Percentiles rank a stretch among this genome's conserved stretches.
These are phyloP conservation scores for Prasinococcaceae sp. DNA, from an alignment of 139 green algal species.

Conservation along the genomic window DNA sequence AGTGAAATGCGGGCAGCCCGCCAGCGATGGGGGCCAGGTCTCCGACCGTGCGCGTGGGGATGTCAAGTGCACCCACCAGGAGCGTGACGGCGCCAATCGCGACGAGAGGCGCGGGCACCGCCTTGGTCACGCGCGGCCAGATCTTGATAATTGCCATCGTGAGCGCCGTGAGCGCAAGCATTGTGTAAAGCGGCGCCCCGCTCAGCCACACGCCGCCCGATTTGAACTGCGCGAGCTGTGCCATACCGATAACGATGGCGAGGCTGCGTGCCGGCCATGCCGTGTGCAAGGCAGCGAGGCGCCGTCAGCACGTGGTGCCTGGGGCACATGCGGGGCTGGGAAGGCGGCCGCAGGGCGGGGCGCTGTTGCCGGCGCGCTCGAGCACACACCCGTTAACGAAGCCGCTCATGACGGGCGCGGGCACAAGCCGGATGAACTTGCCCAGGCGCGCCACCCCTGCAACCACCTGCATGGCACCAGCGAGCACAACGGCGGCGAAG, in stretches of 20 bases:
- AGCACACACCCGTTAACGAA: slow-evolving; percentile 32
- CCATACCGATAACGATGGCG: slow-evolving; percentile 18
- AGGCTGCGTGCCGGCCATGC: no score
- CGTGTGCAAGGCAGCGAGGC: no score
- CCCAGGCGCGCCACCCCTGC: slow-evolving; percentile 14
- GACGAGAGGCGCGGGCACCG: slow-evolving; percentile 12
- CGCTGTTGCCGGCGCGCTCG: no score
- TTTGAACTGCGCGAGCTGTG: slow-evolving; percentile 6
- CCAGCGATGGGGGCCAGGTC: slow-evolving; percentile 11
- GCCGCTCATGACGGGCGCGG: slow-evolving; percentile 17
- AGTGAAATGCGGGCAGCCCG: slow-evolving; percentile 12
- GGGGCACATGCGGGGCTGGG: no score
- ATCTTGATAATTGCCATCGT: slow-evolving; percentile 22
- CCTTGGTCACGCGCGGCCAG: slow-evolving; percentile 12
- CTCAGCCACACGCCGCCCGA: slow-evolving; percentile 1
- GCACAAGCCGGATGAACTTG: slow-evolving; percentile 27
- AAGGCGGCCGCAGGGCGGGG: no score
- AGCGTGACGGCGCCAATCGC: slow-evolving; percentile 10
- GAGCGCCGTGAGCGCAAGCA: slow-evolving; percentile 7
- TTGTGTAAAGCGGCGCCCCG: not conserved
- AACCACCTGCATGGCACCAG: slow-evolving; percentile 8
- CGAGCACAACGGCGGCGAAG: slow-evolving; percentile 15
- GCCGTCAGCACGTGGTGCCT: no score
- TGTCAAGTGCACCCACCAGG: not conserved
- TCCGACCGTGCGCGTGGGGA: slow-evolving; percentile 8